phyloP scores from a whole-genome alignment of 2,329 filamentous ascomycete species.

The Penicillium sp. region DNA sequence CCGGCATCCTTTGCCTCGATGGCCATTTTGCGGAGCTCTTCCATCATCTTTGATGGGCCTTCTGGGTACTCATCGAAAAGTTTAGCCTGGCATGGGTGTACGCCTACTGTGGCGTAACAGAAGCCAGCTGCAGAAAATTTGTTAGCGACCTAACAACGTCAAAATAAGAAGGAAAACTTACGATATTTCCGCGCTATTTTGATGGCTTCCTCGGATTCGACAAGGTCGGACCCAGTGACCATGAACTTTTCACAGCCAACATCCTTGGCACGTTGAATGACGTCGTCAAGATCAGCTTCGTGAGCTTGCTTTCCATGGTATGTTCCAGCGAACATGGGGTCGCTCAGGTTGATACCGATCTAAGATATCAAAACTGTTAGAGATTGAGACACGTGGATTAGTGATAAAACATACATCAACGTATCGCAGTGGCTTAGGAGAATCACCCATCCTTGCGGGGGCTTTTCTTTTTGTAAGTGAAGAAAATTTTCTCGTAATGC shows the following conservation, averaged over 20 bases:
- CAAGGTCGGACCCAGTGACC: slow-evolving; percentile 85
- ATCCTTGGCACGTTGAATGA: slow-evolving; percentile 73
- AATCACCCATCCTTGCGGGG: slow-evolving; percentile 34
- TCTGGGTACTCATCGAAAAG: slow-evolving; percentile 65
- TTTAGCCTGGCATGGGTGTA: slow-evolving; percentile 85
- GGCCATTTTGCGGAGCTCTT: slow-evolving; percentile 65
- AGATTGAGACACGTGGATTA: neutral
- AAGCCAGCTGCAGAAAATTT: slow-evolving; percentile 58
- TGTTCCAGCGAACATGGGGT: slow-evolving; percentile 80
- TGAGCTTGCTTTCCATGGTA: slow-evolving; percentile 74
- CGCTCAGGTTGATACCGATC: slow-evolving; percentile 93
- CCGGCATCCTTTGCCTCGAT: slow-evolving; percentile 55
- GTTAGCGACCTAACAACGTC: neutral
- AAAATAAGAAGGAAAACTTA: slow-evolving; percentile 44
- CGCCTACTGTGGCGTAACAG: slow-evolving; percentile 87
- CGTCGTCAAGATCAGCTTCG: slow-evolving; percentile 52
- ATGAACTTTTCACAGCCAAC: slow-evolving; percentile 87
- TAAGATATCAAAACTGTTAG: slow-evolving; percentile 28
- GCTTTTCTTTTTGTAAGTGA: slow-evolving; percentile 2
- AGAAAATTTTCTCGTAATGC: neutral
- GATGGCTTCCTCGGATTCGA: slow-evolving; percentile 72
- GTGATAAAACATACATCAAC: slow-evolving; percentile 42
- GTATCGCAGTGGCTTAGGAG: slow-evolving; percentile 41
- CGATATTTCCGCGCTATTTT: slow-evolving; percentile 71
- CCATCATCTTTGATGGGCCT: slow-evolving; percentile 45